Evolutionary conservation across 78 protist genomes (phyloP).

Genomic region (Anaeramoeba ignava): DNA sequence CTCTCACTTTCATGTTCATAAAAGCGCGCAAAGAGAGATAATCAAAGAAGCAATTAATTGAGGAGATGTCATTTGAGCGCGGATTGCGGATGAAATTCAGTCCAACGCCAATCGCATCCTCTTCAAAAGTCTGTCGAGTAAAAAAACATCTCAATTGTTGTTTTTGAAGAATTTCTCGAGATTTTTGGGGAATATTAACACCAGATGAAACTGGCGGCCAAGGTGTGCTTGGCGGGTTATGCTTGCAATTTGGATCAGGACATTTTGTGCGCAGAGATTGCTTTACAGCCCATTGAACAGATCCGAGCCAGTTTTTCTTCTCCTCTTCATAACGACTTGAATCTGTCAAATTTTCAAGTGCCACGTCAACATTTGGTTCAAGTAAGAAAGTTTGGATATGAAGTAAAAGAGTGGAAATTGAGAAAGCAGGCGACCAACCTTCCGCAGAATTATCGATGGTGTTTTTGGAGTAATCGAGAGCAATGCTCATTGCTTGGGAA

Average conservation of each 20-base stretch:
- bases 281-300: slow-evolving; percentile 6
- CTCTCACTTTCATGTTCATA: slow-evolving; percentile 6
- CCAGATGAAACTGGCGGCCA: slow-evolving; percentile 13
- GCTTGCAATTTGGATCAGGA: background rate
- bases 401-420: slow-evolving; percentile 13
- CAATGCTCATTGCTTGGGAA: too few relatives aligned
- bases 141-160: slow-evolving; percentile 11
- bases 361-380: background rate
- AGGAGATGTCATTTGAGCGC: slow-evolving; percentile 11
- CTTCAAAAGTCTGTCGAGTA: slow-evolving; percentile 14
- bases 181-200: background rate
- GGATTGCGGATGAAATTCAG: slow-evolving; percentile 8
- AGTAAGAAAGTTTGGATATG: slow-evolving; percentile 6
- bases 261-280: slow-evolving; percentile 15
- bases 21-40: slow-evolving; percentile 11
- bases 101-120: slow-evolving; percentile 19
- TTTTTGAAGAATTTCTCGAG: background rate
- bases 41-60: slow-evolving; percentile 6
- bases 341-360: slow-evolving; percentile 3
- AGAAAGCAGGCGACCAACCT: slow-evolving; percentile 25
- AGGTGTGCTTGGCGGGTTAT: slow-evolving; percentile 14
- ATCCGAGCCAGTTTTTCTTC: slow-evolving; percentile 9
- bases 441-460: too few relatives aligned
- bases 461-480: too few relatives aligned
- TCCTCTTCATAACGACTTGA: too few relatives aligned